phyloP scores from a whole-genome alignment of 139 green algal genomes.

The Chlorokybus atmophyticus region DNA sequence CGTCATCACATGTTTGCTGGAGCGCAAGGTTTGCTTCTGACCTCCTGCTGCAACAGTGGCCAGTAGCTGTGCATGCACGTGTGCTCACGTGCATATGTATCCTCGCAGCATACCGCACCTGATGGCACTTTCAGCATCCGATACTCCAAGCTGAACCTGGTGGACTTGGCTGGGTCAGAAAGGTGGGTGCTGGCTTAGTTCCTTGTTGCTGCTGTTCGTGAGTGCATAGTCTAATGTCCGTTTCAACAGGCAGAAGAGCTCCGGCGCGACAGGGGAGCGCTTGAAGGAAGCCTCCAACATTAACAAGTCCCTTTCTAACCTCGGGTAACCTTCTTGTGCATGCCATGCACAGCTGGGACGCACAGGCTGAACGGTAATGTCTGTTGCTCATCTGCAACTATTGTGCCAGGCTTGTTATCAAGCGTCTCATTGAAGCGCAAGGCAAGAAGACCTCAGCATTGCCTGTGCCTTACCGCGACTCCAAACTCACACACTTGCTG shows the following conservation, averaged over 20 bases:
- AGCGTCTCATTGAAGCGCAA: too few relatives aligned
- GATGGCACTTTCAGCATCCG: constrained; percentile 9
- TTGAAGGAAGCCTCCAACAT: constrained; percentile 56
- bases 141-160: constrained; percentile 25
- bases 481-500: too few relatives aligned
- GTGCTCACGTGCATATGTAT: constrained; percentile 14
- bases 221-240: background rate
- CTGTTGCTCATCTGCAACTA: too few relatives aligned
- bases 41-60: too few relatives aligned
- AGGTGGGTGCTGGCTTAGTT: constrained; percentile 19
- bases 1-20: constrained; percentile 58
- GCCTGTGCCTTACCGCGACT: too few relatives aligned
- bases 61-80: background rate
- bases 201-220: too few relatives aligned
- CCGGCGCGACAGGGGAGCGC: constrained; percentile 10
- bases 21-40: constrained; percentile 33
- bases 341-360: too few relatives aligned
- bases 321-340: too few relatives aligned
- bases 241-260: constrained; percentile 22
- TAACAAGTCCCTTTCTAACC: constrained; percentile 78
- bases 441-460: too few relatives aligned
- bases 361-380: too few relatives aligned
- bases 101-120: constrained; percentile 1
- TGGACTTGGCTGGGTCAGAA: constrained; percentile 30
- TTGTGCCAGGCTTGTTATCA: too few relatives aligned